Conservation (phyloP, 2,329 filamentous ascomycete genomes). For the Fusarium sacchari region DNA sequence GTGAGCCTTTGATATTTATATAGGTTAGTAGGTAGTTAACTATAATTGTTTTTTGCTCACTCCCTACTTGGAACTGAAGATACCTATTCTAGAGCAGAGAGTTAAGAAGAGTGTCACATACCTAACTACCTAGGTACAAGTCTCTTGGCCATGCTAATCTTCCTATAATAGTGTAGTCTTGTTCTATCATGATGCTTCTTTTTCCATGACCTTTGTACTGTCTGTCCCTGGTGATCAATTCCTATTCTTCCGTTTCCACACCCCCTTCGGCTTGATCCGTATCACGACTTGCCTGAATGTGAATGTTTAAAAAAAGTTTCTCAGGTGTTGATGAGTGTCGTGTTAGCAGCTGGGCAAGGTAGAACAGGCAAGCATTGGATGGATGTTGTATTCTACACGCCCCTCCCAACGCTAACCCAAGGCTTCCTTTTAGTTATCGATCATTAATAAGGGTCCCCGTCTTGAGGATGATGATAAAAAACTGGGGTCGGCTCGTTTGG, state of each 20-base stretch:
- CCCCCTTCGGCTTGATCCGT: conserved; percentile 10
- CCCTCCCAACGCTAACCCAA: background rate
- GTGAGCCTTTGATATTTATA: background rate
- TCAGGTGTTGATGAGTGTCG: conserved; percentile 10
- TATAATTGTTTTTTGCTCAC: background rate
- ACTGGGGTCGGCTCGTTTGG: conserved; percentile 10
- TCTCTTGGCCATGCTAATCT: background rate
- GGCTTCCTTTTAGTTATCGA: conserved; percentile 17
- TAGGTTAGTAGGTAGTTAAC: background rate
- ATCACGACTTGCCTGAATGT: conserved; percentile 15
- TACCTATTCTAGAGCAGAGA: background rate
- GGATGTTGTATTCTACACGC: too few species aligned
- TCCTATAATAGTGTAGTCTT: background rate
- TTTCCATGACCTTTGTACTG: background rate
- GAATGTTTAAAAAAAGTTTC: background rate
- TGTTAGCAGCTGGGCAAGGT: background rate
- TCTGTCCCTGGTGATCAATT: background rate
- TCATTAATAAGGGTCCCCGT: conserved; percentile 2
- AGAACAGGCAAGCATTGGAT: too few species aligned
- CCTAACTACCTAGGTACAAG: too few species aligned
- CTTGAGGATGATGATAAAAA: conserved; percentile 11
- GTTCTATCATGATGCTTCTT: background rate
- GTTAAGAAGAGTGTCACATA: background rate
- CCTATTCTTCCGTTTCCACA: conserved; percentile 13
- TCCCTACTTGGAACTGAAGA: background rate